Evolutionary conservation across 2,329 filamentous ascomycete species (phyloP), one percentile per base, ranked within the genome.

Genomic region (Neopestalotiopsis sp.): DNA sequence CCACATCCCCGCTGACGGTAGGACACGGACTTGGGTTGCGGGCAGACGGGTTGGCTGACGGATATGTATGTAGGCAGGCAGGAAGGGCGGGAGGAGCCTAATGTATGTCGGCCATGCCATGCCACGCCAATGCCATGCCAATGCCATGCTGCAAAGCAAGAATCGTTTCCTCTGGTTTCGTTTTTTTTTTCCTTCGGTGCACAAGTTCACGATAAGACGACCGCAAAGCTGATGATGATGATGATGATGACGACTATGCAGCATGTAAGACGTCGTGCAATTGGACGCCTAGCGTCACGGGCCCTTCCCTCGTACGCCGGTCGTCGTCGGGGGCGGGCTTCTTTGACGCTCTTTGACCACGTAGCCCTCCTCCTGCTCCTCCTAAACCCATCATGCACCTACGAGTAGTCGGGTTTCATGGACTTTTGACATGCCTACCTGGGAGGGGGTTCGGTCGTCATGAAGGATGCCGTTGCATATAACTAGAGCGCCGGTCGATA

Each of bases 1-100:
- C 30, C 28, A 38, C 34, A 38, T 30, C 58, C 59, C 34, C 57
- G 45, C 45, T 53, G 59, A 62, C 9, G 59, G 59, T 40, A 62
- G 59, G 59, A 62, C 59, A 40, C 59, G 59, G 59, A 40, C 59
- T 34, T 17, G 59, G 32, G 32, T 17, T 53, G 34, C 59, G 59
- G 59, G 59, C 59, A 32, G 59, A 24, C 40, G 34, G 24, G 61
- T 63, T 38, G 34, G 58, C 58, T 61, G 58, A 53, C 58, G 58
- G 58, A 61, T 61, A 61, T 61, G 58, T 61, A 61, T 61, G 58
- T 32, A 61, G 58, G 58, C 38, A 65, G 32, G 59, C 38, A 65
- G 32, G 59, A 62, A 62, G 17, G 14, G 59, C 62, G 62, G 62
- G 62, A 65, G 30, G 38, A 65, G 62, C 62, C 62, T 65, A 65